phyloP scores from a whole-genome alignment of 768 basidiomycete species.

The Saitozyma sp. region DNA sequence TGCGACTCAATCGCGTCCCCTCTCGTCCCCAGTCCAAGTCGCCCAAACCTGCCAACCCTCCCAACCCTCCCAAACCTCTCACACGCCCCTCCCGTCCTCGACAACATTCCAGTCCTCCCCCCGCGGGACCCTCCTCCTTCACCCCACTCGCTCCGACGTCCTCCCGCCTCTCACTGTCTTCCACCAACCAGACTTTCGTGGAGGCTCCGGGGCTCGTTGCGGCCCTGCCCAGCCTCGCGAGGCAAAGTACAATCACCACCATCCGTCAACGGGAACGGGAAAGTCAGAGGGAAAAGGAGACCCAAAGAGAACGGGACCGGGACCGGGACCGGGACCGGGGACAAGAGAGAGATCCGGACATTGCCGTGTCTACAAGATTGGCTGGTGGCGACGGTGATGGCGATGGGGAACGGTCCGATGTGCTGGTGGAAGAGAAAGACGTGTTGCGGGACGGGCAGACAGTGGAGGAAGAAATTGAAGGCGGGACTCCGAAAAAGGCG shows the following conservation, averaged over 20 bases:
- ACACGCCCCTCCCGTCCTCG: not conserved
- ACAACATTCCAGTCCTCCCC: not conserved
- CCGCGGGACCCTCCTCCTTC: not conserved
- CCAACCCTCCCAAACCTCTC: not conserved
- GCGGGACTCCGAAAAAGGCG: constrained; percentile 7
- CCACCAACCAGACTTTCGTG: constrained; percentile 16
- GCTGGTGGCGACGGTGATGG: too few species aligned
- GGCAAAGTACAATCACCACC: constrained; percentile 6
- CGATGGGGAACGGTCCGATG: too few species aligned
- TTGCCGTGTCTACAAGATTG: too few species aligned
- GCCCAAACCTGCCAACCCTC: not conserved
- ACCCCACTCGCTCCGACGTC: constrained; percentile 13
- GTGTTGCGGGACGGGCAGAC: too few species aligned
- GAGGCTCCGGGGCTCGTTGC: constrained; percentile 15
- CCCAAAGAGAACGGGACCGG: constrained; percentile 1
- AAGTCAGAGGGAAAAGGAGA: not conserved
- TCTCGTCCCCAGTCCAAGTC: too few species aligned
- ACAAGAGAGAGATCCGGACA: constrained; percentile 1
- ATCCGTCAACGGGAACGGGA: not conserved
- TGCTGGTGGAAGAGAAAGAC: too few species aligned
- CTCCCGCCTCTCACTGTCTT: constrained; percentile 8
- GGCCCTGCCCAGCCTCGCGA: constrained; percentile 13
- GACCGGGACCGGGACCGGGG: constrained; percentile 1
- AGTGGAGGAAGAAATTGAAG: constrained; percentile 6
- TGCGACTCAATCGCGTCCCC: too few species aligned